Evolutionary conservation across 164 flowering plant species (phyloP).

Genomic region (Vitis rotundifolia): DNA sequence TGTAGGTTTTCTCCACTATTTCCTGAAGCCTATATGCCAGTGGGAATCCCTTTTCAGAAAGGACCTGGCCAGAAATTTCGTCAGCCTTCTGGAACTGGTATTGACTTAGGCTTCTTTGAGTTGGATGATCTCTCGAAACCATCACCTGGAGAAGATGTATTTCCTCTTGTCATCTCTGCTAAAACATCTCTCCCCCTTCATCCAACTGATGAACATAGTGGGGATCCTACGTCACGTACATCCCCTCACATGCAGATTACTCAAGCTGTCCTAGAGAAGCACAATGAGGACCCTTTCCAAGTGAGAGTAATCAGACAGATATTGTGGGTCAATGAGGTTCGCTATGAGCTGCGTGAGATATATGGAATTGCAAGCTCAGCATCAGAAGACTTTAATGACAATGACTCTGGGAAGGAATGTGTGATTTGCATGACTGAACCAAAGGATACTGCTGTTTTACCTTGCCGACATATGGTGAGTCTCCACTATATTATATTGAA

Average conservation of each 20-base stretch:
- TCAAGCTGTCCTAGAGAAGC: constrained; percentile 73
- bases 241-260: constrained; percentile 68
- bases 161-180: constrained; percentile 82
- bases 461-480: constrained; percentile 95
- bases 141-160: constrained; percentile 63
- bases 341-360: constrained; percentile 84
- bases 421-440: constrained; percentile 95
- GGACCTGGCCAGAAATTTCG: constrained; percentile 69
- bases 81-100: constrained; percentile 84
- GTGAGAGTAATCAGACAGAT: constrained; percentile 74
- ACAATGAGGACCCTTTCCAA: constrained; percentile 44
- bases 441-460: constrained; percentile 82
- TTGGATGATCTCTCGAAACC: constrained; percentile 74
- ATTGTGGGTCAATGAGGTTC: constrained; percentile 69
- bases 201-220: constrained; percentile 26
- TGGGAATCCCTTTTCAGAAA: constrained; percentile 60
- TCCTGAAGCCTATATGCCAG: constrained; percentile 56
- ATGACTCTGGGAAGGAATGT: constrained; percentile 70
- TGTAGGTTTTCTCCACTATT: constrained; percentile 60
- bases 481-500: not conserved
- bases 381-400: constrained; percentile 42
- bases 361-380: constrained; percentile 72
- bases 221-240: constrained; percentile 25
- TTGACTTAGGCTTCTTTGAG: constrained; percentile 74
- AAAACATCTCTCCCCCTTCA: constrained; percentile 39